Percentiles rank a stretch among this genome's conserved stretches.
These are phyloP conservation scores for Scleroderma bovista DNA, from an alignment of 768 basidiomycete genomes.

Conservation along the genomic window DNA sequence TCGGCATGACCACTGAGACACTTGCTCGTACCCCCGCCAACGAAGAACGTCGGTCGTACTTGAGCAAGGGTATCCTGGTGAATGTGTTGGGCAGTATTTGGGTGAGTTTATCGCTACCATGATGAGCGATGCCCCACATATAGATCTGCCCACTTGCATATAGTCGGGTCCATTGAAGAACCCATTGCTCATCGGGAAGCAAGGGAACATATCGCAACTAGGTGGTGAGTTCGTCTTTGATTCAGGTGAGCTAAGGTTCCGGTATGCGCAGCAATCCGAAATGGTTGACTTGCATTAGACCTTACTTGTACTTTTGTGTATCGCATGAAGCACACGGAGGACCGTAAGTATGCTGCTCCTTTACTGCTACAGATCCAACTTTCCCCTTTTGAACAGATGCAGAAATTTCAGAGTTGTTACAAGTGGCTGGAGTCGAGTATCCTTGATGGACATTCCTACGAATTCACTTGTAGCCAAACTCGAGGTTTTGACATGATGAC, in stretches of 20 bases:
- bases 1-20: slow-evolving; percentile 55
- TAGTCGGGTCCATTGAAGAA: slow-evolving; percentile 38
- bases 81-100: slow-evolving; percentile 39
- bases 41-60: slow-evolving; percentile 42
- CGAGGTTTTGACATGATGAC: too few species aligned
- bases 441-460: slow-evolving; percentile 11
- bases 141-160: too few species aligned
- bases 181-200: slow-evolving; percentile 48
- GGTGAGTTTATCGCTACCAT: slow-evolving; percentile 30
- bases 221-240: slow-evolving; percentile 63
- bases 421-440: slow-evolving; percentile 33
- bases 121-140: background rate
- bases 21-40: slow-evolving; percentile 41
- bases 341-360: slow-evolving; percentile 36
- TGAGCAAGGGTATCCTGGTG: slow-evolving; percentile 26
- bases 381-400: slow-evolving; percentile 31
- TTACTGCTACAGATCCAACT: background rate
- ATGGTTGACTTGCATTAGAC: background rate
- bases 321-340: slow-evolving; percentile 59
- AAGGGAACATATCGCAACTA: slow-evolving; percentile 56
- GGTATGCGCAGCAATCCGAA: background rate
- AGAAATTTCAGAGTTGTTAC: slow-evolving; percentile 43
- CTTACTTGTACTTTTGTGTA: slow-evolving; percentile 44
- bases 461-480: too few species aligned
- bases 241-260: slow-evolving; percentile 36